These are phyloP conservation scores for Aspergillus cavernicola DNA, from an alignment of 495 filamentous ascomycete genomes.

Conservation along the genomic window DNA sequence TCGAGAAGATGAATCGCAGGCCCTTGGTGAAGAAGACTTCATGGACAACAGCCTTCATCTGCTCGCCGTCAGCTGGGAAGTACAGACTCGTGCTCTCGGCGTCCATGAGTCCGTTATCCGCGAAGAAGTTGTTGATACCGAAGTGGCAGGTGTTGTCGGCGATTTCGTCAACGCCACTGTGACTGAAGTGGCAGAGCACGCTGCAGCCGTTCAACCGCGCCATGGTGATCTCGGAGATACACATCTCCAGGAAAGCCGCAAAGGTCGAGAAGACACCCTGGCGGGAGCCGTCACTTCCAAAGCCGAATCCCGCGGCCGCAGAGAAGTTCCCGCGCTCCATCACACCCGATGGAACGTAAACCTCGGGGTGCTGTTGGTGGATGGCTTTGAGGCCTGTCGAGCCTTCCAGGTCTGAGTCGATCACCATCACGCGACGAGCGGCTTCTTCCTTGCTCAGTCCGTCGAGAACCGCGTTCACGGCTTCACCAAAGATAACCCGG, in stretches of 20 bases:
- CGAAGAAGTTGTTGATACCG: constrained; percentile 41
- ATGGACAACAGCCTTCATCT: constrained; percentile 41
- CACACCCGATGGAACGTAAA: constrained; percentile 34
- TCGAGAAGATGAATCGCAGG: constrained; percentile 41
- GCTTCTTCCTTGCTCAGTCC: constrained; percentile 37
- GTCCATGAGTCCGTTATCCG: constrained; percentile 39
- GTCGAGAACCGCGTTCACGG: constrained; percentile 36
- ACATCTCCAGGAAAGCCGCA: constrained; percentile 41
- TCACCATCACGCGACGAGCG: constrained; percentile 39
- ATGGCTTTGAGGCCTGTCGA: constrained; percentile 41
- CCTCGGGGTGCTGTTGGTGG: constrained; percentile 30
- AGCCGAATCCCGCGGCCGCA: constrained; percentile 38
- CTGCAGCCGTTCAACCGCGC: constrained; percentile 38
- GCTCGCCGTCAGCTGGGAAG: constrained; percentile 41
- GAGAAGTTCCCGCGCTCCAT: constrained; percentile 44
- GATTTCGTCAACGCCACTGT: constrained; percentile 42
- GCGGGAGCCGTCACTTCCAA: constrained; percentile 35
- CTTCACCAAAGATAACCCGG: constrained; percentile 38
- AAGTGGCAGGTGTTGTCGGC: constrained; percentile 44
- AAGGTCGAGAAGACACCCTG: constrained; percentile 43
- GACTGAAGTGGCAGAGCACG: constrained; percentile 38
- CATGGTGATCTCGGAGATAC: constrained; percentile 41
- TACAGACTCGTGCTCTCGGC: constrained; percentile 29
- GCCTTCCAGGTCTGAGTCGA: constrained; percentile 39
- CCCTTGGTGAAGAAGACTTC: constrained; percentile 36